Evolutionary conservation across 345 rosid genomes (phyloP), one percentile per base, ranked within the genome.

Genomic region (Citrus reticulata): DNA sequence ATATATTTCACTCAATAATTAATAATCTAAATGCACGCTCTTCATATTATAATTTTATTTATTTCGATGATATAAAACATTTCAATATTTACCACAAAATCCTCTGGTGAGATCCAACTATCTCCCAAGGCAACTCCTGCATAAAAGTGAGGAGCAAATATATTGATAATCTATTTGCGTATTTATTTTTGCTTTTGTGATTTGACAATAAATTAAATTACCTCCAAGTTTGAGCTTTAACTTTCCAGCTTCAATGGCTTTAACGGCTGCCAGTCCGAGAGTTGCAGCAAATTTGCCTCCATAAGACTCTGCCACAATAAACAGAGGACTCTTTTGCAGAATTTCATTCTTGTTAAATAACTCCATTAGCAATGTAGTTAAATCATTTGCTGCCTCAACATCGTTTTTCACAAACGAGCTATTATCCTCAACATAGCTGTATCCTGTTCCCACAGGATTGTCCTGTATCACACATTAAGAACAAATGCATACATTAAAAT

Each of bases 41-140:
- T 11, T 14, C 40, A 27, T 7, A 29, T 51, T n/a, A 1, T 20
- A 49, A 51, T 6, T 63, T 49, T 5, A 7, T 1, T 37, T 16
- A n/a, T 51, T 54, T 29, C 35, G 24, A 2, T 40, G 24, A 2
- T 42, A 67, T 27, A 60, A 0, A 10, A 74, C 16, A 0, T 46
- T 54, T 5, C 58, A 54, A 54, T 20, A 75, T 84, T 85, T 66
- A 92, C 98, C 84, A 92, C 98, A 86, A 87, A 94, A 85, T 95
- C 97, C 85, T 93, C 97, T 6, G 97, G 98, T 64, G 98, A 95
- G 76, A 95, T 95, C 98, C 98, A 93, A 80, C 91, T 88, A 78
- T 95, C 91, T 72, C 98, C 98, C 81, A 93, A 82, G 10, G 83
- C 88, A 62, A 95, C 92, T 77, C 98, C 98, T 92, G 69, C 72